Evolutionary conservation across 345 rosid genomes (phyloP), one percentile per base, ranked within the genome.

Genomic region (Triadica sebifera): DNA sequence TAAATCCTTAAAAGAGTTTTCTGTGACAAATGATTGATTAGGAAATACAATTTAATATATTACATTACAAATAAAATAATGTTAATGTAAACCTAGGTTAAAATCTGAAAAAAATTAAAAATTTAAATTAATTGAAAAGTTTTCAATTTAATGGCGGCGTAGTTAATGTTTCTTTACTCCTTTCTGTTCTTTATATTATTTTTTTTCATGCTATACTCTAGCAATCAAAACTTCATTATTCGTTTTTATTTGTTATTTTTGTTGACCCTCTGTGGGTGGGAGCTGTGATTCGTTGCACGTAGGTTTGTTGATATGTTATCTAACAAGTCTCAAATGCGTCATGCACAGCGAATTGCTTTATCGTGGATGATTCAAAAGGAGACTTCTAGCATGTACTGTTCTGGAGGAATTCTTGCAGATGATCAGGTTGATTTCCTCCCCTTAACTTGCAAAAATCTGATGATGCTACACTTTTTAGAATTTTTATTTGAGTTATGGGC

Each of bases 331-430:
- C 3, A 15, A 34, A 52, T 71, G 11, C 65, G 52, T 66, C 51
- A 56, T 85, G 85, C 39, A 77, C 86, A 94, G 97, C 87, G 92
- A 77, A 94, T 94, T 85, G 98, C 97, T 53, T 87, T 94, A 87
- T 89, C 97, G 63, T 94, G 98, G 98, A 94, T 94, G 98, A 78
- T 83, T 75, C 89, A 91, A 67, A 91, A 92, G 85, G 98, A 94
- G 83, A 94, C 83, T 10, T 86, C 83, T 45, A 73, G 88, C 73
- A 7, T 74, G 34, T 79, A 89, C 63, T 94, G 98, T 85, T 86
- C 87, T 0, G 98, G 98, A 77, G 98, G 98, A 83, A 94, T 94
- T 78, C 97, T 94, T 71, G 98, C 98, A 46, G 98, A 94, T 83
- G 98, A 94, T 83, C 98, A 94, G 97, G 98, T 92, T 49, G 49